Evolutionary conservation across 805 yeast genomes (phyloP), one percentile per base, ranked within the genome.

Genomic region (Kuraishia cidri): DNA sequence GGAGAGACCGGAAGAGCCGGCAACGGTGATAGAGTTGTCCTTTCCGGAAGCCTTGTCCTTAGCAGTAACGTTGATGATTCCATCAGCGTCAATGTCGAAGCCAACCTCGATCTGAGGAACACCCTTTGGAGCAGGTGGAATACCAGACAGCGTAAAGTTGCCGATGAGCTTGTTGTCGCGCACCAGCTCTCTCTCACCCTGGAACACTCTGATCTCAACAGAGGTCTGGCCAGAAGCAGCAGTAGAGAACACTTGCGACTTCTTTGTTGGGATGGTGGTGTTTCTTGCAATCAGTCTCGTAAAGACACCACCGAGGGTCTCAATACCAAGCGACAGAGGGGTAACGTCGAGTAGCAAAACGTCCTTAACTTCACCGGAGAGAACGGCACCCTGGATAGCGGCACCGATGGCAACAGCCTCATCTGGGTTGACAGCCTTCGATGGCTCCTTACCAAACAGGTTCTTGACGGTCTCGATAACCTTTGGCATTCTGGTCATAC

Each of bases 151-250:
- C 41, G 94, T 87, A 69, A 87, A 87, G 83, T 88, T 87, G 65
- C 97, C 97, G 60, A 87, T 84, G 60, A 88, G 75, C 72, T 88
- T 87, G 84, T 87, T 87, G 74, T 87, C 97, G 70, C 94, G 82
- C 54, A 90, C 94, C 57, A 88, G 79, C 70, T 87, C 96, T 75
- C 97, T 84, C 75, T 87, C 97, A 73, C 97, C 97, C 72, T 87
- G 96, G 95, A 85, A 88, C 40, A 87, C 97, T 70, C 96, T 81
- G 68, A 87, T 87, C 72, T 86, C 95, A 49, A 86, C 95, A 50
- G 94, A 82, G 44, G 95, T 86, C 73, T 86, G 96, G 60, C 95
- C 95, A 50, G 90, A 82, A 45, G 94, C 87, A 43, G 95, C 95
- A 51, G 96, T 86, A 35, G 95, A 85, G 81, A 88, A 87, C 53